phyloP scores from a whole-genome alignment of 331 rosid species.

The Erythrophleum ivorense region DNA sequence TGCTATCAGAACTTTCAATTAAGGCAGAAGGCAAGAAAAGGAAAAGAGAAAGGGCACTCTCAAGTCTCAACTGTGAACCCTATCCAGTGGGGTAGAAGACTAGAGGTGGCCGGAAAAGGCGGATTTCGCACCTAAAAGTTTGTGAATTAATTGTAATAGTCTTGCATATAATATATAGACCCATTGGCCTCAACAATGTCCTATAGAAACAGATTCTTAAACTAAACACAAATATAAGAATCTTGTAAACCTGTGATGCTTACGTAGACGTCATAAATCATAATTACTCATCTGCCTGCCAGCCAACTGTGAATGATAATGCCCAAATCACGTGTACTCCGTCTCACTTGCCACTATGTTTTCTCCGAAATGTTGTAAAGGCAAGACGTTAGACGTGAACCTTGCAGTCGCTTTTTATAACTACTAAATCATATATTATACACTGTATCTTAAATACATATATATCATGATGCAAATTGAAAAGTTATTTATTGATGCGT shows the following conservation, averaged over 20 bases:
- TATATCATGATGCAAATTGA: not conserved
- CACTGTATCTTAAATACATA: not conserved
- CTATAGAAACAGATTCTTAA: no score
- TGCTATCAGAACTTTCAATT: no score
- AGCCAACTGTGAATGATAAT: not conserved
- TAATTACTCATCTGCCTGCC: not conserved
- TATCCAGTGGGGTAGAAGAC: no score
- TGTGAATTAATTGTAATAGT: no score
- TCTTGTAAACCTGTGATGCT: not conserved
- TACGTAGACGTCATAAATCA: not conserved
- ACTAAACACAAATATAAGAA: no score
- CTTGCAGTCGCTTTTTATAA: not conserved
- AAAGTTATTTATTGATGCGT: not conserved
- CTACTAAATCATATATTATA: not conserved
- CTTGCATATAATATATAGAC: no score
- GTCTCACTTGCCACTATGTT: not conserved
- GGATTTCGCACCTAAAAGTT: no score
- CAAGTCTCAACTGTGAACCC: no score
- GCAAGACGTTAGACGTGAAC: not conserved
- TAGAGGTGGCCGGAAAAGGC: no score
- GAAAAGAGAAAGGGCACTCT: no score
- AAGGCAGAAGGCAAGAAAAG: no score
- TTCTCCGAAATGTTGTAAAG: not conserved
- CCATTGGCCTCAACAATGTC: no score
- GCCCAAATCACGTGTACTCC: constrained; percentile 4